Evolutionary conservation across 1,139 yeast genomes (phyloP).

Genomic region (Pneumocystis murina): DNA sequence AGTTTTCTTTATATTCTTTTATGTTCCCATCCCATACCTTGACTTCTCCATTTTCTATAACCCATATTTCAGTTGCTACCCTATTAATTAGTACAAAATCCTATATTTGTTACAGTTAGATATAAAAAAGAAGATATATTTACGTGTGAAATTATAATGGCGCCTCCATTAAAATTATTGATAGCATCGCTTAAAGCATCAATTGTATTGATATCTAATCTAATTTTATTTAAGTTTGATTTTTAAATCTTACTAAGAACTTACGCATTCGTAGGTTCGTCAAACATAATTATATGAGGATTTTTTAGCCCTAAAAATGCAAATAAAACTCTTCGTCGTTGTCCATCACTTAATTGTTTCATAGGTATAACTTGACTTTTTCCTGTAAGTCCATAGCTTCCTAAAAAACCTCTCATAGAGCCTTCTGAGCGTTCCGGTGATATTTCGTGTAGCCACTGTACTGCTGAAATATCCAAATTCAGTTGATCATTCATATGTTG

Average conservation of each 20-base stretch:
- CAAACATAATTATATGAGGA: slow-evolving; percentile 87
- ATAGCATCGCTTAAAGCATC: slow-evolving; percentile 96
- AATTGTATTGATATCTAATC: slow-evolving; percentile 85
- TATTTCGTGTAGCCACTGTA: slow-evolving; percentile 92
- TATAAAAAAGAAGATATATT: not conserved
- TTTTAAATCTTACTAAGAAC: not conserved
- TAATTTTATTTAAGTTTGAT: not conserved
- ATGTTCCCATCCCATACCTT: slow-evolving; percentile 12
- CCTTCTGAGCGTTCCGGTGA: slow-evolving; percentile 79
- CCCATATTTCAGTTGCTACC: slow-evolving; percentile 65
- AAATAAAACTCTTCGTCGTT: slow-evolving; percentile 95
- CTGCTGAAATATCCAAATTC: slow-evolving; percentile 84
- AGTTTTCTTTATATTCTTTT: slow-evolving; percentile 12
- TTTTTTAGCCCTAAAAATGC: slow-evolving; percentile 88
- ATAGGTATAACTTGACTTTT: slow-evolving; percentile 97
- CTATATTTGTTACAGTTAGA: not conserved
- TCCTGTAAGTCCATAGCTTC: slow-evolving; percentile 96
- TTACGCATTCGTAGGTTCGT: slow-evolving; percentile 97
- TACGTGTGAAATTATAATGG: slow-evolving; percentile 83
- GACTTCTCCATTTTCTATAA: slow-evolving; percentile 10
- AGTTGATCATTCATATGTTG: slow-evolving; percentile 98
- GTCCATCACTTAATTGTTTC: slow-evolving; percentile 98
- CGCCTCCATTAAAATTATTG: slow-evolving; percentile 91
- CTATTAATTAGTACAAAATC: slow-evolving; percentile 96
- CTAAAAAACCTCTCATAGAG: slow-evolving; percentile 31